phyloP scores from a whole-genome alignment of 2,329 filamentous ascomycete species.

The Xylariomycetidae sp. region DNA sequence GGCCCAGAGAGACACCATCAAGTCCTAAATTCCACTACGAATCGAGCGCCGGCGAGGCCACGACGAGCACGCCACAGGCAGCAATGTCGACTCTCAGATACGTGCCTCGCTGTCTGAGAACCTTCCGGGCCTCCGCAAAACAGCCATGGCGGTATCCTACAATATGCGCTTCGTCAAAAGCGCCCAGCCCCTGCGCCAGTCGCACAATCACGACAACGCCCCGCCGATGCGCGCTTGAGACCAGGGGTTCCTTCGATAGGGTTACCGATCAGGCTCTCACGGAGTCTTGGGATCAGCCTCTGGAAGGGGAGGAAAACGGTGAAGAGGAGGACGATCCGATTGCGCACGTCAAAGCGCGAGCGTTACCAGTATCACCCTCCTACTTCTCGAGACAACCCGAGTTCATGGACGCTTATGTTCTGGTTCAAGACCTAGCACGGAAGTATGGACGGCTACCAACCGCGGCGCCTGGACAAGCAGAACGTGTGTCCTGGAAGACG shows the following conservation, averaged over 20 bases:
- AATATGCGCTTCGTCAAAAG: no score
- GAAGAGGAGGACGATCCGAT: conserved; percentile 11
- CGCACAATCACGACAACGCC: background rate
- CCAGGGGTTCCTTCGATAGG: no score
- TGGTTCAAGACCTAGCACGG: conserved; percentile 63
- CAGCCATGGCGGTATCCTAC: conserved; percentile 20
- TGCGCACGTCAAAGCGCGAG: conserved; percentile 50
- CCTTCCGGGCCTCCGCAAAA: conserved; percentile 15
- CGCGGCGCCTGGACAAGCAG: conserved; percentile 57
- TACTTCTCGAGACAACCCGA: conserved; percentile 85
- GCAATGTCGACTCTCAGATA: conserved; percentile 27
- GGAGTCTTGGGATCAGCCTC: no score
- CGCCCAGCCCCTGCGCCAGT: conserved; percentile 3
- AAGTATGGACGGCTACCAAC: conserved; percentile 69
- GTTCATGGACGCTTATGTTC: conserved; percentile 80
- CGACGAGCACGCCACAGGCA: conserved; percentile 19
- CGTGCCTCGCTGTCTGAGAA: conserved; percentile 25
- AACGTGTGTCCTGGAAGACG: conserved; percentile 74
- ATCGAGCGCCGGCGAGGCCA: conserved; percentile 12
- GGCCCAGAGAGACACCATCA: no score
- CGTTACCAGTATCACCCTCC: conserved; percentile 80
- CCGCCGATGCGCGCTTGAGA: no score
- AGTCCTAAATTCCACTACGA: no score
- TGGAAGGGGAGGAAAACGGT: conserved; percentile 18
- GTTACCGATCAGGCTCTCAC: no score